Evolutionary conservation across 805 yeast genomes (phyloP).

Genomic region (Limtongozyma cylindracea): DNA sequence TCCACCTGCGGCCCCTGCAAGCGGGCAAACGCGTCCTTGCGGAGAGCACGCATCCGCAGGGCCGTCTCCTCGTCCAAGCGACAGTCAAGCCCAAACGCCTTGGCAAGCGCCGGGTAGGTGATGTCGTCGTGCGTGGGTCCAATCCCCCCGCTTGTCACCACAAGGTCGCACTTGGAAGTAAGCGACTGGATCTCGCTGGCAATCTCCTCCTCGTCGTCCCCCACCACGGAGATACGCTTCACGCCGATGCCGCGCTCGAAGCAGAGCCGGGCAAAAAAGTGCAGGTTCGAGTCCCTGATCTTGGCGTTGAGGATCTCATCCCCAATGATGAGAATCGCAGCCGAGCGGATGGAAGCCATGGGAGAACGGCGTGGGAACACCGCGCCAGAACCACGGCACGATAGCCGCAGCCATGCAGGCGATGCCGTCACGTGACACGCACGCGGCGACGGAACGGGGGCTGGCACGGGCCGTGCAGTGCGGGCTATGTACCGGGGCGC

Average conservation of each 20-base stretch:
- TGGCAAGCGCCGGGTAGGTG: conserved; percentile 54
- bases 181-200: conserved; percentile 21
- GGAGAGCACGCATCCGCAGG: conserved; percentile 26
- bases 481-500: too few species aligned
- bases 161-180: conserved; percentile 29
- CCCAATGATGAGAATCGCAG: conserved; percentile 45
- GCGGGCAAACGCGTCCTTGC: conserved; percentile 6
- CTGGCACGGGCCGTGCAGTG: too few species aligned
- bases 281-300: conserved; percentile 56
- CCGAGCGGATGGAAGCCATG: conserved; percentile 6
- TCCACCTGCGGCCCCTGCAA: conserved; percentile 16
- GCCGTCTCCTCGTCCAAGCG: conserved; percentile 30
- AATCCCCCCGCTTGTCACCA: conserved; percentile 50
- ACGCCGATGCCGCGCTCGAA: conserved; percentile 41
- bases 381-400: too few species aligned
- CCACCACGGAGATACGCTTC: conserved; percentile 42
- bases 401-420: too few species aligned
- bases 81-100: conserved; percentile 26
- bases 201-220: conserved; percentile 52
- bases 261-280: conserved; percentile 44
- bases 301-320: conserved; percentile 80
- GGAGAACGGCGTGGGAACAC: background rate
- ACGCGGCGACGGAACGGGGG: too few species aligned
- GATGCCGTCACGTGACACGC: too few species aligned
- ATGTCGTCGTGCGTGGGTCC: conserved; percentile 88